Conservation (phyloP, 495 filamentous ascomycete genomes). For the Cudoniella acicularis region DNA sequence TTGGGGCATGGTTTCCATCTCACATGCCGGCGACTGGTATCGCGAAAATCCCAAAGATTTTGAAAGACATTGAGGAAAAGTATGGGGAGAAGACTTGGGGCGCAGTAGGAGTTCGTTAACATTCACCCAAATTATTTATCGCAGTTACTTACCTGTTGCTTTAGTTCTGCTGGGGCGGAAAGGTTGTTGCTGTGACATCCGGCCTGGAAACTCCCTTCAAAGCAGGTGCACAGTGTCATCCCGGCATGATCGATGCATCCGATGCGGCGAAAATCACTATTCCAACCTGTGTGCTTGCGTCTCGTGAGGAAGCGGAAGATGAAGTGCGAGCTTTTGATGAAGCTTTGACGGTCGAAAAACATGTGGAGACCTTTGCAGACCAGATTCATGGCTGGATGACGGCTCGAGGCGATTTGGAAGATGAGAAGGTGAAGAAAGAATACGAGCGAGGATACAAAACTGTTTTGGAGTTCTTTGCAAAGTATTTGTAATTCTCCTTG, state of each 20-base stretch:
- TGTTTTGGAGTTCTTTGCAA: conserved; percentile 67
- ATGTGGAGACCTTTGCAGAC: conserved; percentile 74
- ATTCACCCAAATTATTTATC: neutral
- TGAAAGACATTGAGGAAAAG: conserved; percentile 52
- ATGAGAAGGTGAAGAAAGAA: conserved; percentile 65
- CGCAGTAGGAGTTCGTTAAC: conserved; percentile 58
- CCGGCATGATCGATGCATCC: conserved; percentile 81
- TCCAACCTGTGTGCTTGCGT: conserved; percentile 61
- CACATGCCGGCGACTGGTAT: conserved; percentile 59
- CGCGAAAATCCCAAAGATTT: conserved; percentile 58
- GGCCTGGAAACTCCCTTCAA: conserved; percentile 59
- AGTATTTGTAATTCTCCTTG: conserved; percentile 66
- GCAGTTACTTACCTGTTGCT: no score
- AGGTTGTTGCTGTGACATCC: conserved; percentile 57
- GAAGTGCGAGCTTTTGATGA: conserved; percentile 70
- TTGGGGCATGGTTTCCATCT: conserved; percentile 72
- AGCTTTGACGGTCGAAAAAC: conserved; percentile 59
- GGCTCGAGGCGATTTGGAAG: conserved; percentile 63
- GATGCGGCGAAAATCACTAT: conserved; percentile 64
- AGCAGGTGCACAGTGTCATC: conserved; percentile 66
- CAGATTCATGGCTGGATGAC: conserved; percentile 93
- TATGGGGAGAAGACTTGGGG: conserved; percentile 67
- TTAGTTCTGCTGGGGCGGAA: conserved; percentile 79
- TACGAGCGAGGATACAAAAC: conserved; percentile 76
- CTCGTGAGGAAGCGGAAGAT: conserved; percentile 58